Conservation (phyloP, 306 rosid species). For the Quercus gilva region DNA sequence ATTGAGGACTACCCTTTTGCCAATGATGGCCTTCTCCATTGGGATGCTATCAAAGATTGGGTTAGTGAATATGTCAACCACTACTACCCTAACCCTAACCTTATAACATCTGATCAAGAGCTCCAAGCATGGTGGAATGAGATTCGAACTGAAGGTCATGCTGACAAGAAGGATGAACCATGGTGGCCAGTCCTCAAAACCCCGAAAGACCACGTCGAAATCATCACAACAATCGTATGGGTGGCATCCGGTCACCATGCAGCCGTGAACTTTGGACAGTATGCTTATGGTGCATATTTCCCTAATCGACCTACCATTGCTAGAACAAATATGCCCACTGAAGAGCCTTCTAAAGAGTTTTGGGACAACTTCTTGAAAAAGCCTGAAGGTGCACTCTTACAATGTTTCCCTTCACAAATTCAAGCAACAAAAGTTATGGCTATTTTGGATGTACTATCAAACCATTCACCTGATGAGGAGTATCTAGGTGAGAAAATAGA, state of each 20-base stretch:
- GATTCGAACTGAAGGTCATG: constrained; percentile 37
- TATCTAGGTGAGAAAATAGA: constrained; percentile 36
- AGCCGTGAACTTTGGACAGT: constrained; percentile 68
- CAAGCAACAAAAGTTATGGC: constrained; percentile 43
- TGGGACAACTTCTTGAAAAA: constrained; percentile 27
- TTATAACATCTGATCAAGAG: constrained; percentile 31
- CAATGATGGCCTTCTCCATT: constrained; percentile 45
- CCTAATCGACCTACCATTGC: constrained; percentile 45
- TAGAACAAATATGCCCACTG: constrained; percentile 31
- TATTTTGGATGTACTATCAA: constrained; percentile 39
- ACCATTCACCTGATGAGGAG: constrained; percentile 52
- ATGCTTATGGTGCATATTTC: constrained; percentile 39
- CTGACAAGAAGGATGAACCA: constrained; percentile 48
- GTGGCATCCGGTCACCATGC: constrained; percentile 53
- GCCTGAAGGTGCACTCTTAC: constrained; percentile 33
- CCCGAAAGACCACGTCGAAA: constrained; percentile 25
- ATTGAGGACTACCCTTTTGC: constrained; percentile 55
- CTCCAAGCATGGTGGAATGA: constrained; percentile 87
- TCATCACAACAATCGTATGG: constrained; percentile 42
- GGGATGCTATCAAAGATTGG: constrained; percentile 43
- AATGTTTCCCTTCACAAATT: constrained; percentile 38
- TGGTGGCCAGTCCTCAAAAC: constrained; percentile 54
- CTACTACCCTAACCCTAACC: constrained; percentile 6
- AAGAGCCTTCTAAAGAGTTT: constrained; percentile 30
- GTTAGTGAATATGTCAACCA: constrained; percentile 35